Percentiles rank a stretch among this genome's conserved stretches.
Evolutionary conservation across 2,329 filamentous ascomycete species (phyloP).

Genomic region (Chrysosporium queenslandicum): DNA sequence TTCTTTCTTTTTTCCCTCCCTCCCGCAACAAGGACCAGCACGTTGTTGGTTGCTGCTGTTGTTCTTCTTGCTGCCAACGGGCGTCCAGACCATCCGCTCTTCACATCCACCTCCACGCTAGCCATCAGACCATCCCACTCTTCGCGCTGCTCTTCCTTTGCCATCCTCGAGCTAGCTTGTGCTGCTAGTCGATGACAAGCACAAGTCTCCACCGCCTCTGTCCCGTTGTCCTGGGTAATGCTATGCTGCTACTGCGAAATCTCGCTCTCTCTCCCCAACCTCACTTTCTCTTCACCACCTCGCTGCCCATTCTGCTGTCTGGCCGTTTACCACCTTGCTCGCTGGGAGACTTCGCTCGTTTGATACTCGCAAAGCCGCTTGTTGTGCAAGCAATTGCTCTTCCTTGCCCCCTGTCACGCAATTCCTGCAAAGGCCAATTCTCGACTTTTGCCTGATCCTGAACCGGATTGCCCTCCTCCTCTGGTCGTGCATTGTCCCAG

Average conservation of each 20-base stretch:
- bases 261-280: background rate
- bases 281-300: background rate
- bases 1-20: background rate
- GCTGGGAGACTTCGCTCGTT: too few species aligned
- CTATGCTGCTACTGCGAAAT: too few species aligned
- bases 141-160: background rate
- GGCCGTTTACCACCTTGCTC: background rate
- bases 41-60: background rate
- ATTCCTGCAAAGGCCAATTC: too few species aligned
- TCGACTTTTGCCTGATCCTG: too few species aligned
- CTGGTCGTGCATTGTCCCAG: background rate
- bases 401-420: too few species aligned
- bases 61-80: background rate
- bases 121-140: conserved; percentile 2
- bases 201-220: conserved; percentile 3
- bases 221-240: conserved; percentile 2
- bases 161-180: background rate
- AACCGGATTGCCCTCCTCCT: too few species aligned
- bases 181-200: conserved; percentile 1
- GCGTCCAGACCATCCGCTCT: conserved; percentile 4
- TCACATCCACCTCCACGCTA: background rate
- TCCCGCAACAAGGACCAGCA: background rate
- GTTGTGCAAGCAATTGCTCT: too few species aligned
- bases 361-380: too few species aligned
- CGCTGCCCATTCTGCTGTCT: background rate